phyloP scores from a whole-genome alignment of 768 basidiomycete genomes.

The Piloderma croceum region DNA sequence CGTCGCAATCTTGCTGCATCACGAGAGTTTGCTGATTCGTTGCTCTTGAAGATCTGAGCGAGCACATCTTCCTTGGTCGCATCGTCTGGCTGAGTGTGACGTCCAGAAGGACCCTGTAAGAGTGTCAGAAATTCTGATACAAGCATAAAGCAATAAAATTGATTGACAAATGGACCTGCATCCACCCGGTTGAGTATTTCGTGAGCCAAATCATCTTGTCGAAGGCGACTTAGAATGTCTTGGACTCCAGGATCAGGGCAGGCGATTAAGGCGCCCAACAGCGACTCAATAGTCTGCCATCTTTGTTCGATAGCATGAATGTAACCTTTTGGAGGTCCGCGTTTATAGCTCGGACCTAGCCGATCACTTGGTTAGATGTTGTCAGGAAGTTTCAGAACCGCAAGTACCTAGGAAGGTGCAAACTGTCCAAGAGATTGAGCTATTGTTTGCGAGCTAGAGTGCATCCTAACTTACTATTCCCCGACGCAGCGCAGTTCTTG shows the following conservation, averaged over 20 bases:
- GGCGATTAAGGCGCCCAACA: slow-evolving; percentile 77
- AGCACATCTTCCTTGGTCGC: slow-evolving; percentile 77
- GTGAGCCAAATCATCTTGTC: slow-evolving; percentile 67
- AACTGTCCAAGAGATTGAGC: slow-evolving; percentile 31
- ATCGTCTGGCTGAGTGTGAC: slow-evolving; percentile 51
- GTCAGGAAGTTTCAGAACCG: not conserved
- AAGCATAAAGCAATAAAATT: not conserved
- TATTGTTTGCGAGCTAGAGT: no score
- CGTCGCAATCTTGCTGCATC: slow-evolving; percentile 60
- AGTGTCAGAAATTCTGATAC: slow-evolving; percentile 7
- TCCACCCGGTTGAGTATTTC: slow-evolving; percentile 77
- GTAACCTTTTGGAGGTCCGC: slow-evolving; percentile 86
- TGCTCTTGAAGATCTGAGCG: slow-evolving; percentile 63
- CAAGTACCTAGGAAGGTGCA: slow-evolving; percentile 60
- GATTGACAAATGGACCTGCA: slow-evolving; percentile 68
- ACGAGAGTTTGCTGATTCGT: slow-evolving; percentile 38
- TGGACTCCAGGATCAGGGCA: slow-evolving; percentile 64
- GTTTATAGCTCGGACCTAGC: slow-evolving; percentile 71
- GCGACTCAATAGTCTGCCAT: slow-evolving; percentile 87
- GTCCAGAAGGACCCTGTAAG: slow-evolving; percentile 61
- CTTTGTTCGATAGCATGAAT: slow-evolving; percentile 89
- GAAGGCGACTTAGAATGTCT: slow-evolving; percentile 54
- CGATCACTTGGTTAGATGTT: slow-evolving; percentile 1
- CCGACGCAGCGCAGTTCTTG: slow-evolving; percentile 58
- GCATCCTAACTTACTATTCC: slow-evolving; percentile 50